Conservation (phyloP, 208 protist genomes). For the Trypanosoma congolense region DNA sequence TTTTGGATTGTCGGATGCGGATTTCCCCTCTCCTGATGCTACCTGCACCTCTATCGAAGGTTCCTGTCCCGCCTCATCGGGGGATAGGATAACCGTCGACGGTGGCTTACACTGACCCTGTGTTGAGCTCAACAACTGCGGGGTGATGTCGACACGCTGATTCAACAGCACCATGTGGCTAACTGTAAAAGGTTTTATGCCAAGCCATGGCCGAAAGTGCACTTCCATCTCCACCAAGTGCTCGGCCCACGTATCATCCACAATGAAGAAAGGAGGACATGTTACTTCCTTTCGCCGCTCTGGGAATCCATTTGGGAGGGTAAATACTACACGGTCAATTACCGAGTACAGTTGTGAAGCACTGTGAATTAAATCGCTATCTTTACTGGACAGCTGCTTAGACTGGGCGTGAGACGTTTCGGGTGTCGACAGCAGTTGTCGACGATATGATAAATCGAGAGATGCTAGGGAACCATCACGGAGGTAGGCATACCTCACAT, state of each 20-base stretch:
- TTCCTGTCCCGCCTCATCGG: not conserved
- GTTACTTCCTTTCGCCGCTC: constrained; percentile 48
- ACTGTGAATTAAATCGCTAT: constrained; percentile 8
- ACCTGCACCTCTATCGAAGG: not conserved
- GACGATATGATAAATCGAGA: constrained; percentile 69
- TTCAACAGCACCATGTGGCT: constrained; percentile 53
- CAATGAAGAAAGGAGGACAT: constrained; percentile 66
- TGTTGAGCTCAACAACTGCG: constrained; percentile 32
- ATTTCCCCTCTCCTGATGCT: constrained; percentile 2
- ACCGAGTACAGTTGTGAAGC: constrained; percentile 69
- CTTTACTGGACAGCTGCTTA: not conserved
- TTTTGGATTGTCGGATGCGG: not conserved
- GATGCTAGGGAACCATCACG: constrained; percentile 50
- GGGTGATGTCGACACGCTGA: constrained; percentile 18
- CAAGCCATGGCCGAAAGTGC: constrained; percentile 50
- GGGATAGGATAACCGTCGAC: constrained; percentile 21
- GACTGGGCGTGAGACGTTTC: too few relatives aligned
- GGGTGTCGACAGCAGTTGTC: constrained; percentile 19
- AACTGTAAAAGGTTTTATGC: constrained; percentile 47
- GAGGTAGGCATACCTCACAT: constrained; percentile 73
- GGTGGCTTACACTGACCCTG: constrained; percentile 38
- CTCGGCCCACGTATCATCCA: constrained; percentile 81
- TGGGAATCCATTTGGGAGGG: constrained; percentile 68
- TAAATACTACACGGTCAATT: constrained; percentile 64
- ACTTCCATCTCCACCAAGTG: constrained; percentile 73